A percentile compares a stretch with the other conserved stretches of the same genome.
phyloP scores from a whole-genome alignment of 2,329 filamentous ascomycete genomes.

The Thermomyces lanuginosus region DNA sequence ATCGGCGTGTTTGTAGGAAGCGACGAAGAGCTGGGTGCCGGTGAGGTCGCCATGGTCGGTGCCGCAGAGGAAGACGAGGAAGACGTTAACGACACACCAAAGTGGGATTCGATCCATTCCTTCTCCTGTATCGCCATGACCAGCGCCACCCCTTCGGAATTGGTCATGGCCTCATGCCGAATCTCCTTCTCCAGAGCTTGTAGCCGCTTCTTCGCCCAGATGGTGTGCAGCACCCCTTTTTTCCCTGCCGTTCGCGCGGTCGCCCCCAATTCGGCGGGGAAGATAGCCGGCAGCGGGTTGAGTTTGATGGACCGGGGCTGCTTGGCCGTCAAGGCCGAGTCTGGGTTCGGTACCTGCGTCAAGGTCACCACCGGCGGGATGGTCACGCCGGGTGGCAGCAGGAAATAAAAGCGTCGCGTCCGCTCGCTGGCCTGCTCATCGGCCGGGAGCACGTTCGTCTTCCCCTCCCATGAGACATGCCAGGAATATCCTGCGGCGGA shows the following conservation, averaged over 20 bases:
- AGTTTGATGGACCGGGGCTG: constrained; percentile 40
- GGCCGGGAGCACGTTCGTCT: constrained; percentile 53
- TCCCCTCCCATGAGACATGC: constrained; percentile 73
- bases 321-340: constrained; percentile 18
- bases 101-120: constrained; percentile 71
- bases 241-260: constrained; percentile 51
- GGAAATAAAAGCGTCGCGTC: constrained; percentile 56
- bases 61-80: constrained; percentile 15
- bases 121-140: constrained; percentile 73
- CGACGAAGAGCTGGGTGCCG: constrained; percentile 11
- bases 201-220: constrained; percentile 75
- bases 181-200: constrained; percentile 64
- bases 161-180: constrained; percentile 51
- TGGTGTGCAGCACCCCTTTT: constrained; percentile 71
- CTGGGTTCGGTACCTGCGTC: constrained; percentile 33
- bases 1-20: constrained; percentile 39
- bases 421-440: constrained; percentile 40
- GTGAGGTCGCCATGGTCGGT: constrained; percentile 11
- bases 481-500: constrained; percentile 42
- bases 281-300: constrained; percentile 75
- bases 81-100: constrained; percentile 41
- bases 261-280: constrained; percentile 56
- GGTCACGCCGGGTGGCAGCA: constrained; percentile 54
- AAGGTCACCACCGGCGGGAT: constrained; percentile 61
- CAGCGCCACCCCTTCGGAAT: constrained; percentile 65